These are phyloP conservation scores for Davidsoniella australis DNA, from an alignment of 2,329 filamentous ascomycete species.

Conservation along the genomic window DNA sequence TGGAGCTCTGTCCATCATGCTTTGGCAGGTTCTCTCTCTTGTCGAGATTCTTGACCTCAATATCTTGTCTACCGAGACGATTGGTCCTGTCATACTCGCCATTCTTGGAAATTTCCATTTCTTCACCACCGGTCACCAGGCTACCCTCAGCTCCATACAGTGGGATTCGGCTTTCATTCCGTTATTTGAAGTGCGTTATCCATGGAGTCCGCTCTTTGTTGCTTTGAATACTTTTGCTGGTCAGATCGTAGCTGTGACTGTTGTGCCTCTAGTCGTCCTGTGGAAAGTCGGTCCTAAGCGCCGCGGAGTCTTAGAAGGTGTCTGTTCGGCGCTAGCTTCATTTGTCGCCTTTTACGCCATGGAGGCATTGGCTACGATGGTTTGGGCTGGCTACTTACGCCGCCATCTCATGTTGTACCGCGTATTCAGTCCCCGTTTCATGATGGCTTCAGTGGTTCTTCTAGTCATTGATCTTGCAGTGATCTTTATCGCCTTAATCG, in stretches of 20 bases:
- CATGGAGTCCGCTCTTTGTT: conserved; percentile 72
- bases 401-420: conserved; percentile 93
- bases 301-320: conserved; percentile 48
- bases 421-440: conserved; percentile 81
- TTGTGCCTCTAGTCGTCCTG: conserved; percentile 63
- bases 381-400: conserved; percentile 75
- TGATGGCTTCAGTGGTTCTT: conserved; percentile 59
- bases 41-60: conserved; percentile 46
- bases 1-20: conserved; percentile 62
- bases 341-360: conserved; percentile 72
- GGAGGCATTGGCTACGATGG: conserved; percentile 69
- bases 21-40: conserved; percentile 80
- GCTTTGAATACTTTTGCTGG: conserved; percentile 76
- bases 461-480: conserved; percentile 62
- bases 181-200: conserved; percentile 65
- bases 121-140: conserved; percentile 97
- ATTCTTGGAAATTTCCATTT: conserved; percentile 87
- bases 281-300: conserved; percentile 80
- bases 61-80: conserved; percentile 44
- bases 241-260: conserved; percentile 65
- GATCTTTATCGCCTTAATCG: conserved; percentile 53
- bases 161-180: conserved; percentile 95
- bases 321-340: conserved; percentile 53
- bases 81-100: conserved; percentile 71
- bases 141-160: conserved; percentile 70